Evolutionary conservation across 2,329 filamentous ascomycete genomes (phyloP).

Genomic region (Monosporascus sp.): DNA sequence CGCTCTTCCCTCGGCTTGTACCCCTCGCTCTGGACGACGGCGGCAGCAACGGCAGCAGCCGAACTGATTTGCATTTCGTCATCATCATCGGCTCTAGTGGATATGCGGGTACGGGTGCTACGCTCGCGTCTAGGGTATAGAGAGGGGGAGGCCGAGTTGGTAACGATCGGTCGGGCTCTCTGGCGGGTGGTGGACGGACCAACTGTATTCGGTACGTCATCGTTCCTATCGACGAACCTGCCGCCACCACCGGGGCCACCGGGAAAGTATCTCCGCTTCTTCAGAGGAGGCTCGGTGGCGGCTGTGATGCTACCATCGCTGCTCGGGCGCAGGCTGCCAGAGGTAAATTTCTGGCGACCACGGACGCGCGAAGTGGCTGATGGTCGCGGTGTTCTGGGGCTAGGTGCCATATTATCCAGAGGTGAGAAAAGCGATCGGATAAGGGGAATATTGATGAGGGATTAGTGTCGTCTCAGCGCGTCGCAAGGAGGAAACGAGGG

Average conservation of each 20-base stretch:
- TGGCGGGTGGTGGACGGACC: slow-evolving; percentile 46
- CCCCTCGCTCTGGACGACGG: slow-evolving; percentile 85
- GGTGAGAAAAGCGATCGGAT: slow-evolving; percentile 2
- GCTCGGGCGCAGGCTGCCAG: slow-evolving; percentile 24
- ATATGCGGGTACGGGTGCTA: slow-evolving; percentile 50
- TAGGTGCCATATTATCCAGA: slow-evolving; percentile 23
- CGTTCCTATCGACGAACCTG: slow-evolving; percentile 71
- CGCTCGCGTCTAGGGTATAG: slow-evolving; percentile 51
- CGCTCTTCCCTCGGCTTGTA: slow-evolving; percentile 97
- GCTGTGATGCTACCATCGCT: slow-evolving; percentile 30
- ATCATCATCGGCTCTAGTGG: slow-evolving; percentile 43
- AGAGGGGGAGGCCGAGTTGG: slow-evolving; percentile 41
- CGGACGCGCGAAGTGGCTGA: slow-evolving; percentile 19
- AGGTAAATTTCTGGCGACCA: slow-evolving; percentile 16
- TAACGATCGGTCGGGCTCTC: slow-evolving; percentile 45
- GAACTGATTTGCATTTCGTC: slow-evolving; percentile 73
- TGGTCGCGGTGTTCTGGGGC: slow-evolving; percentile 25
- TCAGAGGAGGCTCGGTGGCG: slow-evolving; percentile 58
- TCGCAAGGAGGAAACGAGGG: slow-evolving; percentile 27
- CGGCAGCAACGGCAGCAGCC: slow-evolving; percentile 82
- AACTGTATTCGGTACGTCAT: slow-evolving; percentile 50
- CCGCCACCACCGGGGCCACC: slow-evolving; percentile 83
- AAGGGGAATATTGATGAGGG: slow-evolving; percentile 11
- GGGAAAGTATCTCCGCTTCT: slow-evolving; percentile 74
- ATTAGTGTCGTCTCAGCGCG: slow-evolving; percentile 25